These are phyloP conservation scores for Candida pseudoviswanathii DNA, from an alignment of 1,139 yeast genomes.

Conservation along the genomic window DNA sequence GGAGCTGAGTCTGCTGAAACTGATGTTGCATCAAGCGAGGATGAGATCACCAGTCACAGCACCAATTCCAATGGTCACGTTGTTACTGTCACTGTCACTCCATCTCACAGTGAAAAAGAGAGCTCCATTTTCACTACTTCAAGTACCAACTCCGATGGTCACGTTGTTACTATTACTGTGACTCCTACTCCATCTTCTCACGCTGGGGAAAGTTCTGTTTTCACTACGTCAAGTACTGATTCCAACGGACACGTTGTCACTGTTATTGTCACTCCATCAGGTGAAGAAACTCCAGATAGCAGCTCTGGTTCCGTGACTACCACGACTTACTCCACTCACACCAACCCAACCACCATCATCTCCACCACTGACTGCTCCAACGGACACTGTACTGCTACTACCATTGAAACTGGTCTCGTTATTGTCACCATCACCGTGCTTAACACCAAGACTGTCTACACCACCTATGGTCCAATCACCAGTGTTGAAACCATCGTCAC, in stretches of 20 bases:
- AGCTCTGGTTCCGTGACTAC: background rate
- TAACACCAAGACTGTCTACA: conserved; percentile 2
- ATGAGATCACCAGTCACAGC: background rate
- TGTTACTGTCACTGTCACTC: conserved; percentile 1
- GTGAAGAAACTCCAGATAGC: background rate
- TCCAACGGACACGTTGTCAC: conserved; percentile 1
- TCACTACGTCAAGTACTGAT: background rate
- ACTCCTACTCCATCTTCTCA: background rate
- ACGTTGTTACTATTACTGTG: background rate
- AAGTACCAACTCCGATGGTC: background rate
- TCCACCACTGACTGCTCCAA: background rate
- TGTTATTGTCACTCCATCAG: background rate
- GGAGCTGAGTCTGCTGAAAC: background rate
- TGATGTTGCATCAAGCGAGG: background rate
- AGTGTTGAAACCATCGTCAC: conserved; percentile 2
- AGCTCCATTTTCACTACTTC: background rate
- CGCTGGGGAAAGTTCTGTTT: background rate
- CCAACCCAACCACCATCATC: conserved; percentile 3
- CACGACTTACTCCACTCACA: conserved; percentile 1
- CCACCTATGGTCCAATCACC: conserved; percentile 4
- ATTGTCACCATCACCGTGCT: conserved; percentile 3
- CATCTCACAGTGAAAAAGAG: background rate
- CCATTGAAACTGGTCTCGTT: conserved; percentile 2
- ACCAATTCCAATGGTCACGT: background rate
- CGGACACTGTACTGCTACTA: background rate